Percentiles rank a stretch among this genome's conserved stretches.
These are phyloP conservation scores for Penicillium sp. DNA, from an alignment of 2,329 filamentous ascomycete genomes.

Conservation along the genomic window DNA sequence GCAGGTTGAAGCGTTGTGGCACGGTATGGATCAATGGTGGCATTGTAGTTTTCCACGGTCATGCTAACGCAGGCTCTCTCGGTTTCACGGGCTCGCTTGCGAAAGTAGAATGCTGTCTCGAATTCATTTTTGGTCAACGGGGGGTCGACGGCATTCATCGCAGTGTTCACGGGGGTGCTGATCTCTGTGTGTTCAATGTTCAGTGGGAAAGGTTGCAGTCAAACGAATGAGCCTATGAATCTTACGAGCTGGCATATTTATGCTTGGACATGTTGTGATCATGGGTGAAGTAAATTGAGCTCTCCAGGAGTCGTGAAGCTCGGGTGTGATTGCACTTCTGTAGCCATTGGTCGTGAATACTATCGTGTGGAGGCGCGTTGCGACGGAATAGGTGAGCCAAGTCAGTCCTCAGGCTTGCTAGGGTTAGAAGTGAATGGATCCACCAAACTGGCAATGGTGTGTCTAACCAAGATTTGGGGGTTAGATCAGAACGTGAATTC, in stretches of 20 bases:
- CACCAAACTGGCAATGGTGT: no score
- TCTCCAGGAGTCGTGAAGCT: not conserved
- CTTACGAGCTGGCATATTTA: not conserved
- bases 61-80: not conserved
- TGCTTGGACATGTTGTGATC: not conserved
- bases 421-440: no score
- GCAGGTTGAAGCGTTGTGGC: not conserved
- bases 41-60: not conserved
- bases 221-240: not conserved
- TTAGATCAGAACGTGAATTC: no score
- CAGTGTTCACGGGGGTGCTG: not conserved
- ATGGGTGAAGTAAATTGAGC: not conserved
- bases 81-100: not conserved
- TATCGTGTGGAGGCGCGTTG: no score
- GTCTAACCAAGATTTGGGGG: no score
- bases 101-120: not conserved
- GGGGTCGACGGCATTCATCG: not conserved
- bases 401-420: no score
- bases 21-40: not conserved
- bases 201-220: not conserved
- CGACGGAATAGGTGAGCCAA: no score
- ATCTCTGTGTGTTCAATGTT: not conserved
- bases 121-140: not conserved
- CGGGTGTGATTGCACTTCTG: not conserved
- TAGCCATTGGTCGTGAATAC: not conserved